Evolutionary conservation across 768 basidiomycete genomes (phyloP).

Genomic region (Kwoniella shandongensis): DNA sequence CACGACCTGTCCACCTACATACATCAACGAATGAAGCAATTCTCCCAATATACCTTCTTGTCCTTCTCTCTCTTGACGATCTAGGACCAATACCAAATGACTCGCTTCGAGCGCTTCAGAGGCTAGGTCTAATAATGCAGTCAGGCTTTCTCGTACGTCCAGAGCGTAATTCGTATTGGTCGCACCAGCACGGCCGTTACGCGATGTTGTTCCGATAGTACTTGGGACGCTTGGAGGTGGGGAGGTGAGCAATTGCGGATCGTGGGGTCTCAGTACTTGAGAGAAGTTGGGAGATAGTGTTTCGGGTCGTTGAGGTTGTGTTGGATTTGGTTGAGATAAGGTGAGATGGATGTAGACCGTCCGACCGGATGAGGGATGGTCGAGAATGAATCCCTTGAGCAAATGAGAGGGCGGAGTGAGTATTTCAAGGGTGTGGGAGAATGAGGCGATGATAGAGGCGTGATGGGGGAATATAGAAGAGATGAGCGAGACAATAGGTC

Average conservation of each 20-base stretch:
- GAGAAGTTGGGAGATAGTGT: conserved; percentile 39
- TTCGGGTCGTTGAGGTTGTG: conserved; percentile 24
- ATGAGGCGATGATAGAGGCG: conserved; percentile 25
- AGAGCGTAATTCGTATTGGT: conserved; percentile 20
- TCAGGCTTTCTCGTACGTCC: conserved; percentile 49
- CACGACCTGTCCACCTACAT: conserved; percentile 47
- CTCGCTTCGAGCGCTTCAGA: conserved; percentile 45
- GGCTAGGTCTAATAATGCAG: conserved; percentile 49
- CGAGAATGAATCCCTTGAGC: conserved; percentile 42
- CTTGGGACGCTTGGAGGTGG: conserved; percentile 3
- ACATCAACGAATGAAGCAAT: conserved; percentile 49
- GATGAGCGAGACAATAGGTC: conserved; percentile 37
- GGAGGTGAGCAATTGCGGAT: conserved; percentile 25
- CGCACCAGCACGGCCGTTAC: too few relatives aligned
- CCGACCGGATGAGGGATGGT: conserved; percentile 28
- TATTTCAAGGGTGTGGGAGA: conserved; percentile 42
- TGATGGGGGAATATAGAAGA: conserved; percentile 46
- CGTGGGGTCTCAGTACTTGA: conserved; percentile 40
- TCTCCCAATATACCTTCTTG: conserved; percentile 41
- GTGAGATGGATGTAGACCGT: conserved; percentile 42
- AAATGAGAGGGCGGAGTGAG: conserved; percentile 43
- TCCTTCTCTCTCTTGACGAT: conserved; percentile 34
- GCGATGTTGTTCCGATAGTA: too few relatives aligned
- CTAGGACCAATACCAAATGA: conserved; percentile 44
- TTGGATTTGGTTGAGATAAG: conserved; percentile 16